A percentile compares a stretch with the other conserved stretches of the same genome.
Evolutionary conservation across 2,329 filamentous ascomycete species (phyloP).

Genomic region (Fusarium euwallaceae): DNA sequence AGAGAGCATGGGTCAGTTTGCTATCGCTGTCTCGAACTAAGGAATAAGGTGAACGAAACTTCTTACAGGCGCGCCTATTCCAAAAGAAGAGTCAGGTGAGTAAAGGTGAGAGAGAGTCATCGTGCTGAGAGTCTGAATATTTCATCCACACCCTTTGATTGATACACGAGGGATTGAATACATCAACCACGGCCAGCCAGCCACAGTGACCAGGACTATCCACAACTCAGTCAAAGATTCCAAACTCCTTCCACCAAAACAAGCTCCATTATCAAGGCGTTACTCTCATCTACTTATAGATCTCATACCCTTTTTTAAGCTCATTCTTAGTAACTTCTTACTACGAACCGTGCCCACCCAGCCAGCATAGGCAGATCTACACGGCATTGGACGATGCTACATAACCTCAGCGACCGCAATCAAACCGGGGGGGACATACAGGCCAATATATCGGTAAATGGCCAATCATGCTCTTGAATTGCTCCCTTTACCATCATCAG

Average conservation of each 20-base stretch:
- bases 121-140: neutral
- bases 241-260: neutral
- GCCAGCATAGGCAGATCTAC: neutral
- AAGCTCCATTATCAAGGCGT: neutral
- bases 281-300: neutral
- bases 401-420: neutral
- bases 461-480: neutral
- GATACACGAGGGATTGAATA: neutral
- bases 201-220: neutral
- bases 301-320: neutral
- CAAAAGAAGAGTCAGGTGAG: neutral
- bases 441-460: neutral
- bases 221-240: neutral
- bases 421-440: neutral
- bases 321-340: conserved; percentile 2
- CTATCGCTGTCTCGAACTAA: neutral
- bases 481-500: neutral
- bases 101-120: neutral
- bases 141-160: neutral
- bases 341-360: neutral
- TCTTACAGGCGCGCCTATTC: neutral
- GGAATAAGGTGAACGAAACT: neutral
- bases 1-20: neutral
- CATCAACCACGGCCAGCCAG: neutral
- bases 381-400: conserved; percentile 1